These are phyloP conservation scores for Bretziella fagacearum DNA, from an alignment of 2,329 filamentous ascomycete species.

Conservation along the genomic window DNA sequence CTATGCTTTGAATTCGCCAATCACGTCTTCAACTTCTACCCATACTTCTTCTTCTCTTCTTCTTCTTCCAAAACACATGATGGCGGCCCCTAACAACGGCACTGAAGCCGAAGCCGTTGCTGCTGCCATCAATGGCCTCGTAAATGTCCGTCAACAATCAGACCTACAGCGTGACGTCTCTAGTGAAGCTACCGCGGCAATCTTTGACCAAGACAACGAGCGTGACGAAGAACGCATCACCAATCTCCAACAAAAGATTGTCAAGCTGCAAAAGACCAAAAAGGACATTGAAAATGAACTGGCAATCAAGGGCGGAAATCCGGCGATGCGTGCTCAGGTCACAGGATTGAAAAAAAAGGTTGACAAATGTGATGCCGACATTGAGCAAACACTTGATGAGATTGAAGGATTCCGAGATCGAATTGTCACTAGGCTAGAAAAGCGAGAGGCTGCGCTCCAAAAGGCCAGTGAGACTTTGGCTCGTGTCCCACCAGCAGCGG, in stretches of 20 bases:
- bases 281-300: slow-evolving; percentile 25
- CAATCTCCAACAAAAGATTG: slow-evolving; percentile 35
- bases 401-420: slow-evolving; percentile 64
- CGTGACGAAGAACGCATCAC: slow-evolving; percentile 45
- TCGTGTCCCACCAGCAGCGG: background rate
- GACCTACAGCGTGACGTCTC: slow-evolving; percentile 80
- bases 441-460: slow-evolving; percentile 36
- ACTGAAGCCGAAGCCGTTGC: slow-evolving; percentile 13
- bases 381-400: slow-evolving; percentile 51
- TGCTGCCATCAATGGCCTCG: slow-evolving; percentile 22
- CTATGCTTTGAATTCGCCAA: too few species aligned
- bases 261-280: slow-evolving; percentile 47
- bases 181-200: slow-evolving; percentile 38
- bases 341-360: slow-evolving; percentile 35
- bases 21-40: background rate
- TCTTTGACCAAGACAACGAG: slow-evolving; percentile 46
- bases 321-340: slow-evolving; percentile 24
- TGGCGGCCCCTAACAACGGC: background rate
- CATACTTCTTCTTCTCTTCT: background rate
- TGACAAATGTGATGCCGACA: slow-evolving; percentile 47
- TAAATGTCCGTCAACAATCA: slow-evolving; percentile 58
- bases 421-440: slow-evolving; percentile 44
- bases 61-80: too few species aligned
- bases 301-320: slow-evolving; percentile 24
- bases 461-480: slow-evolving; percentile 35